Percentiles rank a stretch among this genome's conserved stretches.
phyloP scores from a whole-genome alignment of 345 rosid genomes.

The Rhodamnia rubescens region DNA sequence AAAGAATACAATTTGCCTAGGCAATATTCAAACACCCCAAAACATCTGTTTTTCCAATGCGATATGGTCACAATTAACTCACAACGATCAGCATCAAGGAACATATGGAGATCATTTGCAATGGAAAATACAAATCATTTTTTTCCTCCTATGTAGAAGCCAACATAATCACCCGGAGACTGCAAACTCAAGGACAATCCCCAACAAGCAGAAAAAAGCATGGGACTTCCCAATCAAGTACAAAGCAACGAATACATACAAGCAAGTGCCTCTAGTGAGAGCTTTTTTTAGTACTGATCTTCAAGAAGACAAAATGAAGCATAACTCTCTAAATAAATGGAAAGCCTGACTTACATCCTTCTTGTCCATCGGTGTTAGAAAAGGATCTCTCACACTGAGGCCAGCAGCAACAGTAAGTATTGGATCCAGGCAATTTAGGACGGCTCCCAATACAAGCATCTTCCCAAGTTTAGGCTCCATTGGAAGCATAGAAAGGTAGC shows the following conservation, averaged over 20 bases:
- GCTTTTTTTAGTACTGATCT: not conserved
- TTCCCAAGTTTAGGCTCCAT: constrained; percentile 97
- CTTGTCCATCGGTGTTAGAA: constrained; percentile 79
- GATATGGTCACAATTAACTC: not conserved
- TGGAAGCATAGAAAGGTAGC: constrained; percentile 74
- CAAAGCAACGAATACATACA: not conserved
- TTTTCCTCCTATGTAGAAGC: not conserved
- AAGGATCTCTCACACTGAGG: constrained; percentile 93
- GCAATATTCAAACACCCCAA: not conserved
- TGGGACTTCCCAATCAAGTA: not conserved
- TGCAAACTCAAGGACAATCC: not conserved
- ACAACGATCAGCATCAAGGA: not conserved
- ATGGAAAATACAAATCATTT: not conserved
- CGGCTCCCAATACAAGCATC: constrained; percentile 80
- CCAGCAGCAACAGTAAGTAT: constrained; percentile 77
- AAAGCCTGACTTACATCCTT: constrained; percentile 67
- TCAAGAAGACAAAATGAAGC: not conserved
- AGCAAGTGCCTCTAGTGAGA: not conserved
- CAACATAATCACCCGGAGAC: not conserved
- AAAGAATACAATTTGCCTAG: not conserved
- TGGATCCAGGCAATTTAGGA: constrained; percentile 81
- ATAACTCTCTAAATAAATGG: not conserved
- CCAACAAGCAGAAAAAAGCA: not conserved
- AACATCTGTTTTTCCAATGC: not conserved
- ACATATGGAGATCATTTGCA: not conserved